Base-by-base conservation (phyloP, 495 filamentous ascomycete species). In the Elasticomyces elasticus region DNA sequence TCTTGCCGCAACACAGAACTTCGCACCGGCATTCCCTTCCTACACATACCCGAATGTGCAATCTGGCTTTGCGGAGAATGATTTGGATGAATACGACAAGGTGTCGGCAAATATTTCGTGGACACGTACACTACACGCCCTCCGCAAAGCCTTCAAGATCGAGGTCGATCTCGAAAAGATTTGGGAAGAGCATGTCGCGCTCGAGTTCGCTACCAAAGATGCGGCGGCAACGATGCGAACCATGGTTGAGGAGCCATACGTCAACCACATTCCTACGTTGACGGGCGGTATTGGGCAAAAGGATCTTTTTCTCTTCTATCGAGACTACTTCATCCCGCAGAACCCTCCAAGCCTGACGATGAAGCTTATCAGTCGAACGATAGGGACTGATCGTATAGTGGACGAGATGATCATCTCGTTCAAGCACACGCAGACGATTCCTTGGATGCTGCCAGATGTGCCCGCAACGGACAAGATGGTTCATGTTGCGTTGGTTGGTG, bases 61-160 rank as follows among this genome's bases (percentile, higher is more conserved):
- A 44, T 65, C 72, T 0, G 82, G 82, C 0, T 85, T 85, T 56
- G 82, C 80, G 1, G 81, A 84, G 62, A 64, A 66, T 5, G 68
- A 75, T 15, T 58, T 74, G 51, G 70, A 73, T 2, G 68, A 71
- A 27, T 83, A 74, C 60, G 69, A 81, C 49, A 73, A 73, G n/a
- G 52, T 80, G 1, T 67, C 76, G 0, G 69, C 77, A 1, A 63
- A 68, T 20, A 56, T 84, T 5, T 78, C 82, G 0, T 83, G 75
- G 69, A 73, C 72, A n/a, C 70, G 82, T 10, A 73, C 75, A 1
- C 56, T 85, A 33, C 67, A 23, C 4, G 50, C 46, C n/a, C 51
- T 70, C 24, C 47, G 64, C 49, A 64, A 49, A 51, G 68, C 56
- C 12, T 69, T 69, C 49, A 65, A 64, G 55, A 59, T 42, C 15